phyloP scores from a whole-genome alignment of 192 early-diverging fungal genomes.

The Oehlia diaphana region DNA sequence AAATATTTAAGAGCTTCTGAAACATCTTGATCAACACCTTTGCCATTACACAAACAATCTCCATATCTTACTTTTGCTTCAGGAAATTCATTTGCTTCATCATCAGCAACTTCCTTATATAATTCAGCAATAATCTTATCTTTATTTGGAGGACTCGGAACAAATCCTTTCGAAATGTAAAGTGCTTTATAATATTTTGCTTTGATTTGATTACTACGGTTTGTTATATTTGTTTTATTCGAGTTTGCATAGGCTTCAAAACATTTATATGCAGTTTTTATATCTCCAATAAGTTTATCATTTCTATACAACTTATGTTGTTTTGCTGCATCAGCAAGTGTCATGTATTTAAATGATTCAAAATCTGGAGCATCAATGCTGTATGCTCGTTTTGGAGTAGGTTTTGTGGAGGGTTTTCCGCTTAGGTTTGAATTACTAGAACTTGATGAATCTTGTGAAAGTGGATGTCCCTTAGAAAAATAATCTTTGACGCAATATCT shows the following conservation, averaged over 20 bases:
- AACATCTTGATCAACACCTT: not conserved
- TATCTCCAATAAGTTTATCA: not conserved
- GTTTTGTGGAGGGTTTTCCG: not conserved
- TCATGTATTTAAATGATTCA: not conserved
- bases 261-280: not conserved
- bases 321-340: not conserved
- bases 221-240: too few relatives aligned
- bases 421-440: not conserved
- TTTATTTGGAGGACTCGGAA: not conserved
- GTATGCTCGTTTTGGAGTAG: not conserved
- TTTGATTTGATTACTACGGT: not conserved
- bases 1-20: not conserved
- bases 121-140: not conserved
- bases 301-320: not conserved
- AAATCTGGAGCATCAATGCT: not conserved
- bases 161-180: not conserved
- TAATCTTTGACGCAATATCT: not conserved
- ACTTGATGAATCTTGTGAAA: not conserved
- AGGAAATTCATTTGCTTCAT: not conserved
- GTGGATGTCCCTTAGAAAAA: too few relatives aligned
- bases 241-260: not conserved
- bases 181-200: not conserved
- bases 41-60: not conserved
- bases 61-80: conserved; percentile 2
- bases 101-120: conserved; percentile 11